phyloP scores from a whole-genome alignment of 139 green algal genomes.

The Volvox reticuliferus region DNA sequence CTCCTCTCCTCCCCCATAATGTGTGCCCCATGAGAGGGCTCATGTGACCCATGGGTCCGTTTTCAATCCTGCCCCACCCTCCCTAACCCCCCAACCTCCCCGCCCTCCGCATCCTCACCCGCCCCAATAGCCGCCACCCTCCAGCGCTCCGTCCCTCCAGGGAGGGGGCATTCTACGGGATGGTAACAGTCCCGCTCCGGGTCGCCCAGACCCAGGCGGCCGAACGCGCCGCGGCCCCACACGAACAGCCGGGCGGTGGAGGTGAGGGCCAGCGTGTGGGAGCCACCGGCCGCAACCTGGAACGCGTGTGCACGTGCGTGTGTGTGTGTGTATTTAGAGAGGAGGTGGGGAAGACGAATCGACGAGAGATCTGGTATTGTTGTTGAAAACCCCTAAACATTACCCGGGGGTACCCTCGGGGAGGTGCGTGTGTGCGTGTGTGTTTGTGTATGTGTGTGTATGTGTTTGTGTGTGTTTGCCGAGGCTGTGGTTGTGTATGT shows the following conservation, averaged over 20 bases:
- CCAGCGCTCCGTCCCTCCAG: conserved; percentile 79
- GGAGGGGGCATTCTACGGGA: conserved; percentile 68
- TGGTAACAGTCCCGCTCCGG: conserved; percentile 64
- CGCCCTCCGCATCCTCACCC: conserved; percentile 31
- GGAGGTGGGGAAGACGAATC: neutral
- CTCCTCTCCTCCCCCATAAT: no score
- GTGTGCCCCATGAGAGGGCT: no score
- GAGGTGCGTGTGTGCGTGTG: no score
- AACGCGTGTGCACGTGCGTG: neutral
- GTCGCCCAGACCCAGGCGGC: conserved; percentile 61
- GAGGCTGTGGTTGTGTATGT: no score
- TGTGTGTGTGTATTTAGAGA: neutral
- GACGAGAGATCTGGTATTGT: neutral
- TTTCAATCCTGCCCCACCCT: no score
- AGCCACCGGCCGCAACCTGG: conserved; percentile 81
- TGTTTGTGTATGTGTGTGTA: no score
- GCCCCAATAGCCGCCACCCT: conserved; percentile 69
- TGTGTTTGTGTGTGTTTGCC: no score
- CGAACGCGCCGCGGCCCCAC: conserved; percentile 86
- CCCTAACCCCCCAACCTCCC: no score
- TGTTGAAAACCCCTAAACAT: no score
- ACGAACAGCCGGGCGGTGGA: conserved; percentile 80
- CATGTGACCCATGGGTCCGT: no score
- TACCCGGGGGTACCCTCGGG: no score
- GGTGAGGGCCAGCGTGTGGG: conserved; percentile 81